Evolutionary conservation across 2,329 filamentous ascomycete species (phyloP).

Genomic region (Paracoccidioides brasiliensis): DNA sequence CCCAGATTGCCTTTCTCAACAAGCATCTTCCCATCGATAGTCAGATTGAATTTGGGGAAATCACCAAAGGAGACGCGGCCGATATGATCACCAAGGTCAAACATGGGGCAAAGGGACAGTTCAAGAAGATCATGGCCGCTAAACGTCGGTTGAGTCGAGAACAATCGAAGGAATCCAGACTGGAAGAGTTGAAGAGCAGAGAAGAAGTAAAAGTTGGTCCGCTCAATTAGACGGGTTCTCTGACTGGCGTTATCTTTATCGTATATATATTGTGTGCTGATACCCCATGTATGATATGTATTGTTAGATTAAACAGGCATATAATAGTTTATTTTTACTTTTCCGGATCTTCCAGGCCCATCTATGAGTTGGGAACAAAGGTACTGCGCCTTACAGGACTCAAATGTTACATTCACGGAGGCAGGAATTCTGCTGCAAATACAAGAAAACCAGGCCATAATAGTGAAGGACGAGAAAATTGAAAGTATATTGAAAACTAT

Average conservation of each 20-base stretch:
- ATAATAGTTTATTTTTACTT: too few species aligned
- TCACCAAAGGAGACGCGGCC: slow-evolving; percentile 68
- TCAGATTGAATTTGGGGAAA: slow-evolving; percentile 45
- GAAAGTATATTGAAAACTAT: too few species aligned
- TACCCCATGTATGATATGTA: slow-evolving; percentile 1
- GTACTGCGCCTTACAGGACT: too few species aligned
- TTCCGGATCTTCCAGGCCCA: too few species aligned
- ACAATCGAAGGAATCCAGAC: slow-evolving; percentile 20
- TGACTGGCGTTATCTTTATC: not conserved
- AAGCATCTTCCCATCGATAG: slow-evolving; percentile 36
- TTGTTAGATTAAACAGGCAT: not conserved
- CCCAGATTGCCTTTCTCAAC: slow-evolving; percentile 35
- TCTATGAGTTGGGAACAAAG: too few species aligned
- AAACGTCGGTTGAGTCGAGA: slow-evolving; percentile 37
- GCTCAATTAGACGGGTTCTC: slow-evolving; percentile 11
- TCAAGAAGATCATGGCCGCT: slow-evolving; percentile 43
- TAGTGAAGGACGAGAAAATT: too few species aligned
- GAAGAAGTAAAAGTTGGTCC: slow-evolving; percentile 38
- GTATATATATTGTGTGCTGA: not conserved
- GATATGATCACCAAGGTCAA: slow-evolving; percentile 90
- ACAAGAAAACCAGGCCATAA: too few species aligned
- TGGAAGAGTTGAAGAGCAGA: slow-evolving; percentile 19
- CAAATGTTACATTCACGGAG: too few species aligned
- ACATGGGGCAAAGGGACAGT: slow-evolving; percentile 57
- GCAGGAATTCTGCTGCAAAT: too few species aligned